Conservation (phyloP, 2,329 filamentous ascomycete genomes). For the Aspergillus sp. region DNA sequence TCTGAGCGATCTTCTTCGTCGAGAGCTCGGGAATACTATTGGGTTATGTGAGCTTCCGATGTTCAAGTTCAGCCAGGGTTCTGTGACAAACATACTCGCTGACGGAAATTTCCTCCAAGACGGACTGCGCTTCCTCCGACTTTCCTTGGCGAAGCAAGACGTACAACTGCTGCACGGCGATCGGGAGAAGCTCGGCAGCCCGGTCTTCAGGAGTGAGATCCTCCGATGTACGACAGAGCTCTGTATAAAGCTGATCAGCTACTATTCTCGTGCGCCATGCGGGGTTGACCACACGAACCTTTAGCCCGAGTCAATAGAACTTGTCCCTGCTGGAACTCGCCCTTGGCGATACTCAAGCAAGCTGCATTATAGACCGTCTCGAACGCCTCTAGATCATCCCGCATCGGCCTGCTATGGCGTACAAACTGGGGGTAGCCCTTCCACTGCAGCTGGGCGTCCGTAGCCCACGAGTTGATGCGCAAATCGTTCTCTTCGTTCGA, state of each 20-base stretch:
- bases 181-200: constrained; percentile 60
- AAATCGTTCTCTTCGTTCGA: constrained; percentile 60
- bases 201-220: constrained; percentile 63
- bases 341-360: constrained; percentile 63
- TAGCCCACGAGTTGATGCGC: constrained; percentile 62
- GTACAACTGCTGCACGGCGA: constrained; percentile 63
- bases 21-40: constrained; percentile 59
- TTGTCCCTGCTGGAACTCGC: constrained; percentile 60
- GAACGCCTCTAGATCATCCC: constrained; percentile 64
- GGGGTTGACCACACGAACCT: constrained; percentile 37
- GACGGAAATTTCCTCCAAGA: constrained; percentile 54
- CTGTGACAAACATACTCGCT: constrained; percentile 46
- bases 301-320: constrained; percentile 62
- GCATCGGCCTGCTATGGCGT: constrained; percentile 55
- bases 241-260: constrained; percentile 30
- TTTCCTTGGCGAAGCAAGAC: constrained; percentile 59
- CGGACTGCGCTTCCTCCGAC: constrained; percentile 56
- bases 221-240: constrained; percentile 61
- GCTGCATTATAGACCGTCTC: constrained; percentile 68
- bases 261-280: not conserved
- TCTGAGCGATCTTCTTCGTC: constrained; percentile 61
- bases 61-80: not conserved
- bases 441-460: constrained; percentile 65
- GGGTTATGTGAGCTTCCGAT: constrained; percentile 13
- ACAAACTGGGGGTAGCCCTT: constrained; percentile 54